These are phyloP conservation scores for Mycena galopus DNA, from an alignment of 768 basidiomycete species.

Conservation along the genomic window DNA sequence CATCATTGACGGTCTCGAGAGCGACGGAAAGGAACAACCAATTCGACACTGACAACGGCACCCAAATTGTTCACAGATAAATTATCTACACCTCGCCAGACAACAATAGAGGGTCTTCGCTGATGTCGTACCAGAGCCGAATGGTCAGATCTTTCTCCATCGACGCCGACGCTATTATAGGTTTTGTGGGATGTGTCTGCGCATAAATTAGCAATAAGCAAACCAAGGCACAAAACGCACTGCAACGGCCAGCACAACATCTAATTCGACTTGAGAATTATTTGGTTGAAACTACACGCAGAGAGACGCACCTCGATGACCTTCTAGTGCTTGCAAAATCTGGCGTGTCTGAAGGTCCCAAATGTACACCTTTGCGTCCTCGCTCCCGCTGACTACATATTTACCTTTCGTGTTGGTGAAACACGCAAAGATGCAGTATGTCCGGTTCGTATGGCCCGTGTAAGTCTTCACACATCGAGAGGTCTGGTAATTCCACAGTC, in stretches of 20 bases:
- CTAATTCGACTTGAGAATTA: conserved; percentile 41
- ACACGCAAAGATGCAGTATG: conserved; percentile 82
- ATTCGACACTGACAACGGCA: no score
- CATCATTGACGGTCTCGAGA: no score
- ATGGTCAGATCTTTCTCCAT: conserved; percentile 92
- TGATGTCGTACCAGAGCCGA: conserved; percentile 80
- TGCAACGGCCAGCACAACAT: conserved; percentile 84
- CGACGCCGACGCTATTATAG: conserved; percentile 88
- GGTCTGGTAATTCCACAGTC: conserved; percentile 94
- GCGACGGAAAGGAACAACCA: no score
- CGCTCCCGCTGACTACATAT: conserved; percentile 89
- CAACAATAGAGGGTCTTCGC: neutral
- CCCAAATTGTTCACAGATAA: no score
- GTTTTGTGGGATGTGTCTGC: conserved; percentile 82
- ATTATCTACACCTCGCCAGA: no score
- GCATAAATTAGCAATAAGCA: neutral
- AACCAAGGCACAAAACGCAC: conserved; percentile 55
- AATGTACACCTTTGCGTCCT: conserved; percentile 88
- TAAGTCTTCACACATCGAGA: conserved; percentile 95
- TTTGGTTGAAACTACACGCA: neutral
- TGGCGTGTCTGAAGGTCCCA: conserved; percentile 92
- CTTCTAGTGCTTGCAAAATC: conserved; percentile 79
- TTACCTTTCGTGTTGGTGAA: conserved; percentile 72
- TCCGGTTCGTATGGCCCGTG: conserved; percentile 87
- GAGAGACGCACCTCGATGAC: conserved; percentile 75